These are phyloP conservation scores for Entonaema liquescens DNA, from an alignment of 495 filamentous ascomycete species.

Conservation along the genomic window DNA sequence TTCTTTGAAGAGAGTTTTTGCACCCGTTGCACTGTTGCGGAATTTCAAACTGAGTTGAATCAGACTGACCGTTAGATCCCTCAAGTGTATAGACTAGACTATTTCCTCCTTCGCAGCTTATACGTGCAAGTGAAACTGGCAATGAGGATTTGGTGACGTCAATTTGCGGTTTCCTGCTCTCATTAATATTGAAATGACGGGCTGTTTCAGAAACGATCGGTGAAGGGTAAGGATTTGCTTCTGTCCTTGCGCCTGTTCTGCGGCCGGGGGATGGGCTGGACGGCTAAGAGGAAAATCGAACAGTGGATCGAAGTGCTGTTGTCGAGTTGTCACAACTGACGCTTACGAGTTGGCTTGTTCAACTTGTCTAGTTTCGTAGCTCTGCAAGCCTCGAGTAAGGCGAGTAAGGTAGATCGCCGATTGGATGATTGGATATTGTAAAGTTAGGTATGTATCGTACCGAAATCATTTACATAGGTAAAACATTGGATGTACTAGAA, in stretches of 20 bases:
- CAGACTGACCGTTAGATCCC: constrained; percentile 6
- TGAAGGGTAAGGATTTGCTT: constrained; percentile 27
- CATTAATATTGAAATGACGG: constrained; percentile 20
- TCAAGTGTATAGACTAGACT: constrained; percentile 3
- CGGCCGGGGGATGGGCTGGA: neutral
- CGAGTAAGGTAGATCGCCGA: constrained; percentile 24
- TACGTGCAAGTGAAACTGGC: constrained; percentile 22
- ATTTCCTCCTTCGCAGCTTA: constrained; percentile 1
- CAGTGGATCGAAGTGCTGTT: constrained; percentile 13
- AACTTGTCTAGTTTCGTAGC: constrained; percentile 7
- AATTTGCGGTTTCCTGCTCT: constrained; percentile 26
- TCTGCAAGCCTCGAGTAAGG: constrained; percentile 23
- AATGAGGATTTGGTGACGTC: constrained; percentile 35
- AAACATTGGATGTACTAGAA: neutral
- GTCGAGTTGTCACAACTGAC: constrained; percentile 8
- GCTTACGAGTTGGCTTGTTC: constrained; percentile 18
- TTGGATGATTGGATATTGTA: neutral
- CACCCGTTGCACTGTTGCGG: constrained; percentile 3
- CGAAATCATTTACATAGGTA: neutral
- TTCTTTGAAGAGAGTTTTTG: constrained; percentile 26
- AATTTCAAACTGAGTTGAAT: constrained; percentile 7
- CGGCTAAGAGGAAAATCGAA: constrained; percentile 10
- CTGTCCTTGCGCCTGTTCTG: constrained; percentile 20
- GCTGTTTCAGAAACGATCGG: constrained; percentile 33
- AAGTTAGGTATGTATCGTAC: neutral